Evolutionary conservation across 2,329 filamentous ascomycete genomes (phyloP).

Genomic region (Pseudogymnoascus sp.): DNA sequence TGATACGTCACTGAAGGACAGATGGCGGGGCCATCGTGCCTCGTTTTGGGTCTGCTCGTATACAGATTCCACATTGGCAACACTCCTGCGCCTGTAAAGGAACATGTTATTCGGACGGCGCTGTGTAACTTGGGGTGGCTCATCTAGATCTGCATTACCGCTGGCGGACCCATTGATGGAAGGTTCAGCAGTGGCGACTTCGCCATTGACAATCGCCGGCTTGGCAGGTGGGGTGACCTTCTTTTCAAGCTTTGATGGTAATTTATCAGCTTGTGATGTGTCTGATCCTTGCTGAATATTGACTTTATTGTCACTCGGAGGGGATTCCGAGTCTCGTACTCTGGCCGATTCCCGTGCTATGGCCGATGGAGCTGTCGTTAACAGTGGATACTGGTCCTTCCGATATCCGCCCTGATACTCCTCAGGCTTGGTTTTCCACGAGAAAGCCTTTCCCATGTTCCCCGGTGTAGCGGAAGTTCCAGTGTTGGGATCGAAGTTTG

Average conservation of each 20-base stretch:
- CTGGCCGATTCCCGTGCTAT: slow-evolving; percentile 5
- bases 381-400: slow-evolving; percentile 20
- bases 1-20: slow-evolving; percentile 71
- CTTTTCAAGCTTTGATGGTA: not conserved
- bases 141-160: slow-evolving; percentile 54
- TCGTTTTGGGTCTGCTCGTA: slow-evolving; percentile 41
- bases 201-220: slow-evolving; percentile 16
- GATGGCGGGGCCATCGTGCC: slow-evolving; percentile 60
- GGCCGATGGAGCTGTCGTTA: slow-evolving; percentile 9
- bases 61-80: not conserved
- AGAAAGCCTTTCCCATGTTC: slow-evolving; percentile 46
- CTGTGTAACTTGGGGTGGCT: slow-evolving; percentile 45
- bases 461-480: slow-evolving; percentile 19
- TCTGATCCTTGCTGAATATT: slow-evolving; percentile 15
- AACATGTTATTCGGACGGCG: slow-evolving; percentile 23
- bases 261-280: not conserved
- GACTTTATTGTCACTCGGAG: slow-evolving; percentile 15
- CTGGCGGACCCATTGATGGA: slow-evolving; percentile 55
- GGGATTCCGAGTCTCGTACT: slow-evolving; percentile 14
- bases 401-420: slow-evolving; percentile 42
- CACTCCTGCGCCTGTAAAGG: not conserved
- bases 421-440: slow-evolving; percentile 59
- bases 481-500: slow-evolving; percentile 15
- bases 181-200: slow-evolving; percentile 39
- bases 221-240: not conserved